These are phyloP conservation scores for Penicillium bialowiezense DNA, from an alignment of 495 filamentous ascomycete species.

Conservation along the genomic window DNA sequence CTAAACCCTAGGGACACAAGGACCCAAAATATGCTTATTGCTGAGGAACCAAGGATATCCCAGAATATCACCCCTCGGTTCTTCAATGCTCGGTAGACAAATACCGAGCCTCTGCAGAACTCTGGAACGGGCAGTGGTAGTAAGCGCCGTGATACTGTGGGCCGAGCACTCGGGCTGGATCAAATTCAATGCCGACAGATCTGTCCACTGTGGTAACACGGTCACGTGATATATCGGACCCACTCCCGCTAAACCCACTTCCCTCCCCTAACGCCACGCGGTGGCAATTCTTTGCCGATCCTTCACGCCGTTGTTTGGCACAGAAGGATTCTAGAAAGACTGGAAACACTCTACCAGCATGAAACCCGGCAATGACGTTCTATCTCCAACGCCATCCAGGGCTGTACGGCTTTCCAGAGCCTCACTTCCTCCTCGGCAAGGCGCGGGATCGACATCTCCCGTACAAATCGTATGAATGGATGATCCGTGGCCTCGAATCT, in stretches of 20 bases:
- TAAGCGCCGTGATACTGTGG: neutral
- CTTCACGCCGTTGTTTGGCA: neutral
- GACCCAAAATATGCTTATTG: no score
- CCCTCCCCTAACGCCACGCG: neutral
- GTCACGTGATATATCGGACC: neutral
- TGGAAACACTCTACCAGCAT: no score
- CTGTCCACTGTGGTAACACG: no score
- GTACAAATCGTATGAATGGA: neutral
- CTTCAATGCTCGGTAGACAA: neutral
- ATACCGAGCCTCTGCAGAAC: neutral
- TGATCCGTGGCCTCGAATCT: neutral
- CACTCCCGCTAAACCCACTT: neutral
- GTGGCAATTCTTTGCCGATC: slow-evolving; percentile 6
- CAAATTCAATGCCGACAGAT: neutral
- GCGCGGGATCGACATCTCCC: neutral
- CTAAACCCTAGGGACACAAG: no score
- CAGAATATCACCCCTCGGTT: no score
- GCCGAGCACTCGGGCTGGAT: neutral
- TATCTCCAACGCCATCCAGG: neutral
- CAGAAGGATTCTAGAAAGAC: neutral
- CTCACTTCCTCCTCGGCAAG: neutral
- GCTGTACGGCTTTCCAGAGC: neutral
- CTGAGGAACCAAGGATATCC: no score
- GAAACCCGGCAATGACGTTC: slow-evolving; percentile 1
- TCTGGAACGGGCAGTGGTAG: neutral